Conservation (phyloP, 2,329 filamentous ascomycete species). For the Chaetoscypha palmicola region DNA sequence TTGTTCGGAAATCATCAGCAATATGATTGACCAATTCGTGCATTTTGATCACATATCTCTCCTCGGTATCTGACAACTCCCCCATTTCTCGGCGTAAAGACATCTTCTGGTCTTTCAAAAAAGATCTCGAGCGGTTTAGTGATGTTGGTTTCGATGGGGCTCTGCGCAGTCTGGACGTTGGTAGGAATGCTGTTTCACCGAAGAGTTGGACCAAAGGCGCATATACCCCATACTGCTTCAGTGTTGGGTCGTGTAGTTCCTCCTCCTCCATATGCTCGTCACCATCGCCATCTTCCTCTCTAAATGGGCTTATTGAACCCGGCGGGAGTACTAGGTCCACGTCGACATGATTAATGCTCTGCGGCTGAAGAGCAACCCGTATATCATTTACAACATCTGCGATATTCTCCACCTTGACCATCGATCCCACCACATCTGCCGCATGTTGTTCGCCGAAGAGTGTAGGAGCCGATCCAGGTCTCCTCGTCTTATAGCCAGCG, state of each 20-base stretch:
- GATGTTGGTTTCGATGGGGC: constrained; percentile 82
- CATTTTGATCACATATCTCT: constrained; percentile 85
- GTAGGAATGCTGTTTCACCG: constrained; percentile 78
- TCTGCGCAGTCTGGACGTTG: constrained; percentile 74
- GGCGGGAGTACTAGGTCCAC: constrained; percentile 79
- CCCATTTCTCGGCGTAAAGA: constrained; percentile 80
- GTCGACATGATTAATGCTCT: constrained; percentile 78
- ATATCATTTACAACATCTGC: constrained; percentile 66
- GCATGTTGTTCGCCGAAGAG: constrained; percentile 91
- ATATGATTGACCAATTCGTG: constrained; percentile 76
- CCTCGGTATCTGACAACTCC: constrained; percentile 88
- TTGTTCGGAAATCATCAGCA: constrained; percentile 70
- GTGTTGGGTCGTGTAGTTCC: constrained; percentile 55
- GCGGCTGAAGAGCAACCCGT: constrained; percentile 68
- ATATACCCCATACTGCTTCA: constrained; percentile 70
- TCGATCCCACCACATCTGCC: constrained; percentile 77
- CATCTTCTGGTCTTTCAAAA: constrained; percentile 75
- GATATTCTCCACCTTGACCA: constrained; percentile 74
- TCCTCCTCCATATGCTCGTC: constrained; percentile 58
- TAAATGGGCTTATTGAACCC: constrained; percentile 59
- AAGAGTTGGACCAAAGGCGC: constrained; percentile 69
- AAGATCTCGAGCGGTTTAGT: constrained; percentile 69
- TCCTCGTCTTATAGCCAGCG: constrained; percentile 38
- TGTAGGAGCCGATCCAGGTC: constrained; percentile 51
- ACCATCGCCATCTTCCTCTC: constrained; percentile 53